Evolutionary conservation across 331 rosid genomes (phyloP).

Genomic region (Pyrus hybrid): DNA sequence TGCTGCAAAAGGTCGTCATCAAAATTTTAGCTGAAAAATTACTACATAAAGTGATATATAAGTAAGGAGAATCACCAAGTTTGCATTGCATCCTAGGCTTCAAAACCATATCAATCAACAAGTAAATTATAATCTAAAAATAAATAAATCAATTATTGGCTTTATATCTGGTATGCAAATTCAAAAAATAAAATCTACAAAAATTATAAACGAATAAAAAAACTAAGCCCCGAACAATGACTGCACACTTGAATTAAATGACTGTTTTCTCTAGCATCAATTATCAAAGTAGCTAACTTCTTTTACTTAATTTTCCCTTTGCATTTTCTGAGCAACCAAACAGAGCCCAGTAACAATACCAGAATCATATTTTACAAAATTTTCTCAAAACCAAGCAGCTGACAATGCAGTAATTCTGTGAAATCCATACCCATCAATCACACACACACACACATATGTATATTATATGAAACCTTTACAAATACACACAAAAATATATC

Average conservation of each 20-base stretch:
- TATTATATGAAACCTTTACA: too few relatives aligned
- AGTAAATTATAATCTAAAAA: background rate
- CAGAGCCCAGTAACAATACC: background rate
- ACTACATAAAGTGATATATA: background rate
- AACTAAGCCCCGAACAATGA: background rate
- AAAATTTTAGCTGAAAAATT: background rate
- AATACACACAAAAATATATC: background rate
- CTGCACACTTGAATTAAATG: background rate
- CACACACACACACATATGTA: too few relatives aligned
- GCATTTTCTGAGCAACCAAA: background rate
- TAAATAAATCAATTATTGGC: background rate
- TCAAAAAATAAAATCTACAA: background rate
- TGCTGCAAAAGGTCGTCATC: conserved; percentile 38
- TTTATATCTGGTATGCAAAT: background rate
- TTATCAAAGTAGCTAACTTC: background rate
- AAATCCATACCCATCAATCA: background rate
- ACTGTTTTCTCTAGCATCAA: background rate
- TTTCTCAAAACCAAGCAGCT: background rate
- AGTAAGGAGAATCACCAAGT: background rate
- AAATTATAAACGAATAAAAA: background rate
- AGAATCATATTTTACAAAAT: background rate
- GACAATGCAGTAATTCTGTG: background rate
- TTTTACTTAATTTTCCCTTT: background rate
- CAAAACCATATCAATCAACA: background rate
- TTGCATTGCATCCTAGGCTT: background rate